Percentiles rank a stretch among this genome's conserved stretches.
Conservation (phyloP, 257 asterid genomes). For the Mitragyna speciosa region DNA sequence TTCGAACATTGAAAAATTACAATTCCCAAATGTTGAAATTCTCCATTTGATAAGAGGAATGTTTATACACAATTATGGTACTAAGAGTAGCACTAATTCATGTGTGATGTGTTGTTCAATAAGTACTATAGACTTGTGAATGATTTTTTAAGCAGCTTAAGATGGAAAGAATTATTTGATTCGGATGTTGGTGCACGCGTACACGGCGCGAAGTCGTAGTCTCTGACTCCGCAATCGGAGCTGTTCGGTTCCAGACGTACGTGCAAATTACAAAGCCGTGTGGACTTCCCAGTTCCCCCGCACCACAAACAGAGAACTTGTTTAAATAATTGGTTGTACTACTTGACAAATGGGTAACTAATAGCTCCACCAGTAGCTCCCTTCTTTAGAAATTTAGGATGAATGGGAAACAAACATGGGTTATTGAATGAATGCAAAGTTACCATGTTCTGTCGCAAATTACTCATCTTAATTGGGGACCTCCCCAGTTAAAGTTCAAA, state of each 20-base stretch:
- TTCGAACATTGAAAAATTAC: no score
- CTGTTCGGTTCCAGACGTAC: background rate
- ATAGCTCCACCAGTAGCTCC: background rate
- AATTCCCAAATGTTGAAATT: no score
- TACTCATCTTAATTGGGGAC: background rate
- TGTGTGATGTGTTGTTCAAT: no score
- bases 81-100: no score
- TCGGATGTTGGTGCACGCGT: background rate
- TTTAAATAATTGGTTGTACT: no score
- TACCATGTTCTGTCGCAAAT: background rate
- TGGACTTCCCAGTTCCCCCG: background rate
- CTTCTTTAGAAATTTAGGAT: background rate
- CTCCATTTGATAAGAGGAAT: no score
- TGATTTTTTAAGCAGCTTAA: no score
- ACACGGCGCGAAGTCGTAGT: slow-evolving; percentile 5
- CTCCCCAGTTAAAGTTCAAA: background rate
- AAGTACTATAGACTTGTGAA: no score
- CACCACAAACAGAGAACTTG: background rate
- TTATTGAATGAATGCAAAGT: background rate
- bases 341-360: no score
- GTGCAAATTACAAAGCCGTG: background rate
- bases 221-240: background rate
- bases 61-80: no score
- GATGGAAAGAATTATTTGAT: background rate
- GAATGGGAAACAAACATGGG: background rate